Base-by-base conservation (phyloP, 2,329 filamentous ascomycete species). In the Sphaerostilbella broomeana region DNA sequence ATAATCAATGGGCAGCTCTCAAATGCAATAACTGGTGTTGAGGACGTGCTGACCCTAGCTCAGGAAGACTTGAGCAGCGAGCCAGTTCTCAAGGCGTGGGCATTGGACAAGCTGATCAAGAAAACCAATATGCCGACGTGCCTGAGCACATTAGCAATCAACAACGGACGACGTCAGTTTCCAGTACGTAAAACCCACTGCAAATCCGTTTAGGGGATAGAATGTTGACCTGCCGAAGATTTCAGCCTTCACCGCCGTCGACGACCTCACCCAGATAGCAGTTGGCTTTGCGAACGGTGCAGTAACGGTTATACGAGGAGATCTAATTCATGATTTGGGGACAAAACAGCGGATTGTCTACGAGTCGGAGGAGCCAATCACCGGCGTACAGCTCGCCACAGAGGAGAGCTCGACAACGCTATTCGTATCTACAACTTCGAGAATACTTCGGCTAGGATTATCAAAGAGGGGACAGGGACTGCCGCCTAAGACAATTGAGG, bases 211-310 rank as follows among this genome's bases (percentile, higher is more conserved):
- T 15, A 16, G 17, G 13, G 9, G 5, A 16, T 16, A 7, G 4
- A 5, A 6, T 29, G 19, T 17, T 38, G 29, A 42, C 35, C 8
- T 20, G 6, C 5, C 19, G 8, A 32, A 83, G 77, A 84, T 95
- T 47, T 94, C 88, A 7, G 88, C 90, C 1, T 92, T 98, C 52
- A 77, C 88, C 10, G 84, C 86, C 1, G 78, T 92, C 19, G 84
- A 88, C 34, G 89, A 97, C 61, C 70, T 98, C 17, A 86, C 86
- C 4, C 92, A 98, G 65, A 77, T 97, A 19, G 92, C 90, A 4
- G 84, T 97, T 6, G 94, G 92, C 5, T 98, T 98, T 58, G 92
- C 84, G 10, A 97, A 98, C 62, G 92, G 92, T 6, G 81, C 89
- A 1, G 90, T 98, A 10, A 94, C 88, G 0, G 81, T 98, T 19